phyloP scores from a whole-genome alignment of 306 rosid species.

The Quercus alba region DNA sequence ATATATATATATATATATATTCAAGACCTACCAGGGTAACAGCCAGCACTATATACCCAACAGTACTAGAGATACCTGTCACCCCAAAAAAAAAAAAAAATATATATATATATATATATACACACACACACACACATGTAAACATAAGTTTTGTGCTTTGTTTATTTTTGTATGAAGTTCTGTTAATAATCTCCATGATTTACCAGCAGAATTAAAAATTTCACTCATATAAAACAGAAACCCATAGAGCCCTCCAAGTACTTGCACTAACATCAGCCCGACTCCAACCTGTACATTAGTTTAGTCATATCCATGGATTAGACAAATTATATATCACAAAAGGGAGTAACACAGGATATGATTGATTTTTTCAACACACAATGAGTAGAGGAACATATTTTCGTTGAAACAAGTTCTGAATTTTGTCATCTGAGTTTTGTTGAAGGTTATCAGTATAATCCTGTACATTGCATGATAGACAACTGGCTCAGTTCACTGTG shows the following conservation, averaged over 20 bases:
- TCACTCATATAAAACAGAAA: constrained; percentile 6
- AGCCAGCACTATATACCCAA: constrained; percentile 13
- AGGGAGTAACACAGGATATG: too few relatives aligned
- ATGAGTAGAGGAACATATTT: constrained; percentile 23
- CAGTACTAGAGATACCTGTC: constrained; percentile 17
- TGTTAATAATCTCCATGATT: background rate
- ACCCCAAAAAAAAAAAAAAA: background rate
- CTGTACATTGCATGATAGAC: background rate
- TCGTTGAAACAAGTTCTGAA: constrained; percentile 29
- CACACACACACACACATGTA: too few relatives aligned
- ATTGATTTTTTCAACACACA: constrained; percentile 6
- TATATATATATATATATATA: too few relatives aligned
- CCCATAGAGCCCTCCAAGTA: constrained; percentile 14
- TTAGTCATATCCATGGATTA: background rate
- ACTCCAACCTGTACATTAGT: constrained; percentile 16
- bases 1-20: background rate
- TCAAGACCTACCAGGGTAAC: background rate
- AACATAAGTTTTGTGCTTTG: background rate
- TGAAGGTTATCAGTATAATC: constrained; percentile 15
- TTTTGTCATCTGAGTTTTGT: constrained; percentile 12
- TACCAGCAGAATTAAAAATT: constrained; percentile 23
- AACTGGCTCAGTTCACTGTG: background rate
- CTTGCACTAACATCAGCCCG: constrained; percentile 13
- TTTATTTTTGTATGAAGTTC: background rate
- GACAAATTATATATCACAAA: too few relatives aligned